Evolutionary conservation across 148 eudicot genomes (phyloP).

Genomic region (Chenopodium suecicum): DNA sequence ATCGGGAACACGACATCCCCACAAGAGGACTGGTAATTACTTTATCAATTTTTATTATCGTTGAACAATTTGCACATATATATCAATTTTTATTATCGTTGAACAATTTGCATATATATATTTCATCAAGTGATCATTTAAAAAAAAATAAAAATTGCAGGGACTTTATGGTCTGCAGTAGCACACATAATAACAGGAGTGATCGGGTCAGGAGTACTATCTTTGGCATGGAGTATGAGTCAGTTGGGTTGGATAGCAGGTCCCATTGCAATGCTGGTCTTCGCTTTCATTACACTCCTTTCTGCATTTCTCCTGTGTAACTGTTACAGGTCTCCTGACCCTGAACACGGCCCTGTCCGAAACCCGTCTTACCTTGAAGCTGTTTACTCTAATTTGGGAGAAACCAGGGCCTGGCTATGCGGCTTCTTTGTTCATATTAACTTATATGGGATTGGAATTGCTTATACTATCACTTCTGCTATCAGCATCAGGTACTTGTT

Average conservation of each 20-base stretch:
- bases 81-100: too few species aligned
- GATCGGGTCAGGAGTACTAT: conserved; percentile 65
- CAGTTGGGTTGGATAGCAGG: conserved; percentile 76
- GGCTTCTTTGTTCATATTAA: conserved; percentile 45
- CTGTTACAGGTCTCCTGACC: conserved; percentile 57
- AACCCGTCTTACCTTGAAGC: conserved; percentile 56
- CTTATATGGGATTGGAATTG: conserved; percentile 59
- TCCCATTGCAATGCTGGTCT: conserved; percentile 44
- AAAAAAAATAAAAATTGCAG: conserved; percentile 14
- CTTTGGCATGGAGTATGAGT: conserved; percentile 62
- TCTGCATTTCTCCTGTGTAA: conserved; percentile 53
- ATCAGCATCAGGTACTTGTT: conserved; percentile 57
- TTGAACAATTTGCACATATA: too few species aligned
- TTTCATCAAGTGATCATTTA: too few species aligned
- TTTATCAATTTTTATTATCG: too few species aligned
- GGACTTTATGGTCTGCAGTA: conserved; percentile 57
- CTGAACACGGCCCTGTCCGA: conserved; percentile 51
- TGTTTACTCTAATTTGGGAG: conserved; percentile 45
- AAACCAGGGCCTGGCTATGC: conserved; percentile 48
- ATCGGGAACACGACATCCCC: not conserved
- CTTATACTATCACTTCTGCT: conserved; percentile 69
- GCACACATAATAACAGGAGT: conserved; percentile 75
- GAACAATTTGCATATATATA: too few species aligned
- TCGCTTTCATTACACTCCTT: conserved; percentile 49
- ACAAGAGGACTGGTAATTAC: not conserved